Percentiles rank a stretch among this genome's conserved stretches.
Conservation (phyloP, 1,139 yeast genomes). For the Hansenula sp. region DNA sequence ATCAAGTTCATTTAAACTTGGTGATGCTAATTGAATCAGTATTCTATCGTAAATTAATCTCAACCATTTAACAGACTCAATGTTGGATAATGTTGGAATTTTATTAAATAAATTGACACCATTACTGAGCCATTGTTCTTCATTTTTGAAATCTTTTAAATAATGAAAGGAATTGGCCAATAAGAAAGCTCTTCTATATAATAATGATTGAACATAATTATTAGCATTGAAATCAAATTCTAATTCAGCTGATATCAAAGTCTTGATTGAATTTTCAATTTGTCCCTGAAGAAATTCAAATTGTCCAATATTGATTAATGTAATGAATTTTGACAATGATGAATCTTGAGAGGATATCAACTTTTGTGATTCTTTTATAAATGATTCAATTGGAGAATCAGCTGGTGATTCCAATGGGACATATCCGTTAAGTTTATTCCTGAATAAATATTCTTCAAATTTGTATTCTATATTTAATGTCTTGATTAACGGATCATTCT, state of each 20-base stretch:
- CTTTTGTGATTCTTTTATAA: not conserved
- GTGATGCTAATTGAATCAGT: not conserved
- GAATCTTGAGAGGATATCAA: not conserved
- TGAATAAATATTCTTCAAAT: not conserved
- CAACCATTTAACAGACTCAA: constrained; percentile 13
- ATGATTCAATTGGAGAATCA: not conserved
- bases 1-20: constrained; percentile 1
- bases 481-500: not conserved
- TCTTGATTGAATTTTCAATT: not conserved
- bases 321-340: constrained; percentile 1
- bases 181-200: not conserved
- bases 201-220: not conserved
- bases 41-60: constrained; percentile 4
- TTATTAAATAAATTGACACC: constrained; percentile 8
- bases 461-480: constrained; percentile 2
- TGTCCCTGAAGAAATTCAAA: not conserved
- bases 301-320: constrained; percentile 4
- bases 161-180: not conserved
- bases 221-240: not conserved
- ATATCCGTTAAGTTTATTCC: not conserved
- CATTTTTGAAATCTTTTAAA: not conserved
- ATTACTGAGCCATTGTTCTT: constrained; percentile 2
- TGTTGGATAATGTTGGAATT: constrained; percentile 12
- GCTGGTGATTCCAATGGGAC: not conserved
- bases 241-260: not conserved